These are phyloP conservation scores for Apostasia ramifera DNA, from an alignment of 106 monocot genomes.

Conservation along the genomic window DNA sequence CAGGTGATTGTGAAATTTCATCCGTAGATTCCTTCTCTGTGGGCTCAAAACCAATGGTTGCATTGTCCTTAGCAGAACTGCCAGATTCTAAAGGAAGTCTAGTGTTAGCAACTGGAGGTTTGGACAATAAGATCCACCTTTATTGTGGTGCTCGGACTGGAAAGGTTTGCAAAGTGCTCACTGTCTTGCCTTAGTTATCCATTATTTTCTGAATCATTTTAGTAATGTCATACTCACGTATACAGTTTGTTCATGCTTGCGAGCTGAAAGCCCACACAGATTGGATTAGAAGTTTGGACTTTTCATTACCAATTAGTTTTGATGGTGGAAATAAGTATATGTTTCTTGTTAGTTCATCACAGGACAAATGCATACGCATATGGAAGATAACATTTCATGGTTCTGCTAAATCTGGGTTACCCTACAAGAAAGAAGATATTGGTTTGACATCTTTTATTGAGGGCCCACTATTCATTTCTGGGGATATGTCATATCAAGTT, in stretches of 20 bases:
- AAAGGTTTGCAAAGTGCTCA: slow-evolving; percentile 45
- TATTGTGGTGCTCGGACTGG: slow-evolving; percentile 55
- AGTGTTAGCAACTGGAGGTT: slow-evolving; percentile 86
- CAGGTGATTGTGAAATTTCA: slow-evolving; percentile 55
- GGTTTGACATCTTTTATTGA: slow-evolving; percentile 81
- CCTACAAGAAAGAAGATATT: slow-evolving; percentile 35
- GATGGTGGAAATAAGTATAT: slow-evolving; percentile 35
- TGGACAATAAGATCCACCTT: slow-evolving; percentile 90
- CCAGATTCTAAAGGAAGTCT: slow-evolving; percentile 39
- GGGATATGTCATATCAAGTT: slow-evolving; percentile 51
- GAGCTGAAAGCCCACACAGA: slow-evolving; percentile 92
- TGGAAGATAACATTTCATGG: slow-evolving; percentile 65
- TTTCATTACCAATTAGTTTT: slow-evolving; percentile 57
- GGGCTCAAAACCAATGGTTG: slow-evolving; percentile 91
- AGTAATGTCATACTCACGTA: neutral
- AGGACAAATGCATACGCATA: slow-evolving; percentile 92
- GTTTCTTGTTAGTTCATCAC: slow-evolving; percentile 91
- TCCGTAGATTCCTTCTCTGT: slow-evolving; percentile 53
- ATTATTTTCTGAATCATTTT: neutral
- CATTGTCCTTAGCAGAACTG: slow-evolving; percentile 65
- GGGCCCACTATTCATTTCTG: slow-evolving; percentile 60
- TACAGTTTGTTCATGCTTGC: slow-evolving; percentile 78
- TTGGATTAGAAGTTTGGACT: slow-evolving; percentile 96
- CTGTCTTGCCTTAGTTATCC: neutral
- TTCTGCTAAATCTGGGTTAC: slow-evolving; percentile 16